Conservation (phyloP, 768 basidiomycete genomes). For the Lactarius akahatsu region DNA sequence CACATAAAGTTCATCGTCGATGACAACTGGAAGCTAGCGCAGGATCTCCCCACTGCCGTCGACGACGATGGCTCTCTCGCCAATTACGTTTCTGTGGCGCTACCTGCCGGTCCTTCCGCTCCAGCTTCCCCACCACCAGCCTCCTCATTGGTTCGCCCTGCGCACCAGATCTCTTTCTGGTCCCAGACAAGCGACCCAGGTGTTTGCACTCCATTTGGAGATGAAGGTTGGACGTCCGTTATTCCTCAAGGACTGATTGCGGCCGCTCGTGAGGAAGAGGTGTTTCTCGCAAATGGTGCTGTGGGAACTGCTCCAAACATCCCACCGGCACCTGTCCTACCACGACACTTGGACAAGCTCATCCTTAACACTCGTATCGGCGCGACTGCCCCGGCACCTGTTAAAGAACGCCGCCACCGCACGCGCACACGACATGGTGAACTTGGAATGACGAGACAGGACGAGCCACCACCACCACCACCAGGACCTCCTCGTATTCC, state of each 20-base stretch:
- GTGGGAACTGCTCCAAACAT: slow-evolving; percentile 67
- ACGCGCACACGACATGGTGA: slow-evolving; percentile 29
- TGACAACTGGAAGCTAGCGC: slow-evolving; percentile 76
- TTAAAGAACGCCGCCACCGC: slow-evolving; percentile 23
- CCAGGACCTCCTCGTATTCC: slow-evolving; percentile 32
- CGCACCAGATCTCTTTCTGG: slow-evolving; percentile 44
- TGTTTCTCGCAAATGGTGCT: slow-evolving; percentile 48
- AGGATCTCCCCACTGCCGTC: slow-evolving; percentile 82
- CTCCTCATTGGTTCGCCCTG: slow-evolving; percentile 30
- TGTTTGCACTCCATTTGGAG: slow-evolving; percentile 29
- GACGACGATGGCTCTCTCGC: slow-evolving; percentile 93
- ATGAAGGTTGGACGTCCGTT: slow-evolving; percentile 68
- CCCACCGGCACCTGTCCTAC: slow-evolving; percentile 84
- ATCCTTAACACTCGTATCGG: slow-evolving; percentile 66
- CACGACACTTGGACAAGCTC: slow-evolving; percentile 89
- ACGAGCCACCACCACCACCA: slow-evolving; percentile 10
- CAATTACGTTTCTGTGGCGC: slow-evolving; percentile 82
- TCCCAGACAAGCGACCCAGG: slow-evolving; percentile 35
- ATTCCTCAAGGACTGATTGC: slow-evolving; percentile 77
- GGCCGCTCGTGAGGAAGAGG: slow-evolving; percentile 84
- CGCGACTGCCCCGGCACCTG: slow-evolving; percentile 29
- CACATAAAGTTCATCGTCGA: slow-evolving; percentile 96
- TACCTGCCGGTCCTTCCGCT: slow-evolving; percentile 34
- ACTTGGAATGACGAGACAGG: slow-evolving; percentile 26
- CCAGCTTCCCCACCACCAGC: slow-evolving; percentile 38